Evolutionary conservation across 805 yeast genomes (phyloP).

Genomic region (Spathaspora girioi): DNA sequence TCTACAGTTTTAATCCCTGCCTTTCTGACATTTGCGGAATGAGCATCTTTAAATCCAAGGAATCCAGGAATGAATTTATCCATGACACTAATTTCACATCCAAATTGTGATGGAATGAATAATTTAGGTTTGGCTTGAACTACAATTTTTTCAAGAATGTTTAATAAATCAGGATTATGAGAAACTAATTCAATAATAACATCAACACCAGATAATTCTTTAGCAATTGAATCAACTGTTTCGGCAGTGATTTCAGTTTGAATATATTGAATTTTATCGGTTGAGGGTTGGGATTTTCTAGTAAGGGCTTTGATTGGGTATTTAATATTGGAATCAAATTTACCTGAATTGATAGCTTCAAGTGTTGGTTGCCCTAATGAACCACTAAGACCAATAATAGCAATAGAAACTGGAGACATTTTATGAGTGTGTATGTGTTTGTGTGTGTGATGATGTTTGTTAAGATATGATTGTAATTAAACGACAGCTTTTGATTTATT

Average conservation of each 20-base stretch:
- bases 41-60: constrained; percentile 17
- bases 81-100: constrained; percentile 37
- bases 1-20: constrained; percentile 10
- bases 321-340: constrained; percentile 37
- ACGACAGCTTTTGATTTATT: too few species aligned
- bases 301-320: constrained; percentile 53
- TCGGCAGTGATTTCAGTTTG: constrained; percentile 19
- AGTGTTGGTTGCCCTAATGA: constrained; percentile 46
- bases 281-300: constrained; percentile 33
- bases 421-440: neutral
- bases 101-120: constrained; percentile 62
- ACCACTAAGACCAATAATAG: constrained; percentile 54
- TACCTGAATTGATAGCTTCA: constrained; percentile 40
- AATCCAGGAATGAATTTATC: constrained; percentile 17
- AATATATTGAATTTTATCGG: constrained; percentile 38
- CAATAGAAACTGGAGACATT: constrained; percentile 30
- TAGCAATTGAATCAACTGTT: constrained; percentile 15
- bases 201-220: constrained; percentile 28
- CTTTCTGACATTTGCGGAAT: constrained; percentile 26
- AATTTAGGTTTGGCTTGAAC: constrained; percentile 41
- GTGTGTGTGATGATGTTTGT: neutral
- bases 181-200: constrained; percentile 44
- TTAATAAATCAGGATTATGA: constrained; percentile 26
- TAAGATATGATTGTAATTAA: too few species aligned
- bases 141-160: constrained; percentile 34